Evolutionary conservation across 306 rosid species (phyloP), one percentile per base, ranked within the genome.

Genomic region (Morella rubra): DNA sequence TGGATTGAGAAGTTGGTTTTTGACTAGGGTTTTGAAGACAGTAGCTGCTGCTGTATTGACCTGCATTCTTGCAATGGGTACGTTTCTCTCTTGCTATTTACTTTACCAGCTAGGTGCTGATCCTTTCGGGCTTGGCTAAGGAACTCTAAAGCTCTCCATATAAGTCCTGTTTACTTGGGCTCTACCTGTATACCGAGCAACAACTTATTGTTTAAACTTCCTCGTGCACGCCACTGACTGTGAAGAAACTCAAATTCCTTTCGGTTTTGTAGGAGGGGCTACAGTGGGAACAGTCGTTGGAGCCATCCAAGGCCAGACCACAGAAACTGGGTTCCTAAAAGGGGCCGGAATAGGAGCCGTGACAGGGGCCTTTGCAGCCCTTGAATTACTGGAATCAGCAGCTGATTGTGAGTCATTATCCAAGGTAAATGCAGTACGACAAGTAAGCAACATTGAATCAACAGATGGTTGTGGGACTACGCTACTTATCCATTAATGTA

Each of bases 231-330:
- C 65, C 65, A 22, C 65, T 24, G 24, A 32, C 37, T 32, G 37
- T 32, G 37, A 32, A 27, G 44, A 27, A 54, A 76, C 9, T 12
- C 15, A 49, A 4, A n/a, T 16, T 7, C 6, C 12, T 19, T 15
- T 40, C 16, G 60, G 49, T 22, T 65, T 22, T 80, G 53, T 37
- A 87, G 91, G 86, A 40, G 91, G 91, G 42, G 86, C 86, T 49
- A 1, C 73, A 1, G 62, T 77, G 73, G 91, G 89, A 53, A 50
- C 73, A 32, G 55, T 78, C 37, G 49, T 80, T 73, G 91, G 91
- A 41, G 88, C 91, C 66, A 62, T 87, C 61, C 77, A 76, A 76
- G 91, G 89, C 40, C 91, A 87, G 68, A 82, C 82, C 4, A 80
- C 86, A 72, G 89, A 82, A 75, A 83, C 82, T 20, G 89, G 89